Percentiles rank a stretch among this genome's conserved stretches.
Evolutionary conservation across 2,329 filamentous ascomycete species (phyloP).

Genomic region (Clarireedia sp.): DNA sequence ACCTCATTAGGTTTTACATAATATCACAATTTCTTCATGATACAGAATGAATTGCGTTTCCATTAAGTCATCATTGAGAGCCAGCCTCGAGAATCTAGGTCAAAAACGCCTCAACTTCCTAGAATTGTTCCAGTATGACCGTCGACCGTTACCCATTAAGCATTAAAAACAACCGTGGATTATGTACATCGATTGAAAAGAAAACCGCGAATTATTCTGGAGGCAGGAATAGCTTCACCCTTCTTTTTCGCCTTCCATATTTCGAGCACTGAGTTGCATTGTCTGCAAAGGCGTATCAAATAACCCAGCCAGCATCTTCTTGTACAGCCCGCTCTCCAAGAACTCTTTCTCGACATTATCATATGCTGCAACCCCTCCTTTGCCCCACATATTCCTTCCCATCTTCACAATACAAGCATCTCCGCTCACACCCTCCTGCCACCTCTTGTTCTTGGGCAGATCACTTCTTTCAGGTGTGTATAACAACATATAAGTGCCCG

Average conservation of each 20-base stretch:
- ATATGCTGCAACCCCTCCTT: slow-evolving; percentile 1
- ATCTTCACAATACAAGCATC: slow-evolving; percentile 9
- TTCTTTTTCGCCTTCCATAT: background rate
- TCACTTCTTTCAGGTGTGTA: slow-evolving; percentile 4
- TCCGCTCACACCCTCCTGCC: slow-evolving; percentile 4
- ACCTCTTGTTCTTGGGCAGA: slow-evolving; percentile 1
- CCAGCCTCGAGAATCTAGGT: too few relatives aligned
- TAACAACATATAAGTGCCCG: slow-evolving; percentile 7
- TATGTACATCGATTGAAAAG: too few relatives aligned
- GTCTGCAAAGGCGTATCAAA: background rate
- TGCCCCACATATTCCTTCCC: slow-evolving; percentile 6
- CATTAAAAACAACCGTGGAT: too few relatives aligned
- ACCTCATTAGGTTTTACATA: background rate
- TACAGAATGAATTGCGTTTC: too few relatives aligned
- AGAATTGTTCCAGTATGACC: too few relatives aligned
- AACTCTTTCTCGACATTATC: slow-evolving; percentile 8
- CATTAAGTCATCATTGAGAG: too few relatives aligned
- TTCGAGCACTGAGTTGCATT: background rate
- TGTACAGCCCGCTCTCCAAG: slow-evolving; percentile 1
- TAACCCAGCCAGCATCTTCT: slow-evolving; percentile 4
- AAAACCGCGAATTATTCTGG: too few relatives aligned
- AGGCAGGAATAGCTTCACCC: too few relatives aligned
- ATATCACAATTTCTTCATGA: background rate
- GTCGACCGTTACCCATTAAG: too few relatives aligned
- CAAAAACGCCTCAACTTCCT: too few relatives aligned